These are phyloP conservation scores for Lophiotrema nucula DNA, from an alignment of 495 filamentous ascomycete genomes.

Conservation along the genomic window DNA sequence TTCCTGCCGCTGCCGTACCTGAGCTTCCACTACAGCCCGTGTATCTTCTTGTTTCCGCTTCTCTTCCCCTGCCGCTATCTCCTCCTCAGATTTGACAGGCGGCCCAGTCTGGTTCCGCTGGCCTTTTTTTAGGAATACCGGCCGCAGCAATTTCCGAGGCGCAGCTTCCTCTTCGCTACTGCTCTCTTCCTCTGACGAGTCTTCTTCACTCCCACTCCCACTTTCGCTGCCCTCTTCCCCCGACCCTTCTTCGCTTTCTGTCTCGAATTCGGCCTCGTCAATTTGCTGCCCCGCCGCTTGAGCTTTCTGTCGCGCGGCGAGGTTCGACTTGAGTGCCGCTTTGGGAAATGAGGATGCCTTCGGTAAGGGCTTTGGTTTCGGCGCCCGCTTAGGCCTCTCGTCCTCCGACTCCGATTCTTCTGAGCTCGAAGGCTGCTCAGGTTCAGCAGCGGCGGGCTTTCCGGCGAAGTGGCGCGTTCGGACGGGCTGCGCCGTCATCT, in stretches of 20 bases:
- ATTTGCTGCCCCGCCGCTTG: constrained; percentile 35
- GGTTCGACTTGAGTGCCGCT: constrained; percentile 39
- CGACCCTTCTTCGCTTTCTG: constrained; percentile 34
- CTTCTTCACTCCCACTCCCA: constrained; percentile 49
- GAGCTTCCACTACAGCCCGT: constrained; percentile 80
- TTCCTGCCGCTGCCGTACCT: constrained; percentile 75
- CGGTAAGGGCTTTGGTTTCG: constrained; percentile 53
- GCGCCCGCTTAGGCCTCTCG: constrained; percentile 42
- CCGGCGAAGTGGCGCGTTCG: constrained; percentile 82
- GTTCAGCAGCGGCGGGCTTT: constrained; percentile 66
- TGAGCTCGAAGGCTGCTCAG: constrained; percentile 62
- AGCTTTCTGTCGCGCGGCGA: constrained; percentile 52
- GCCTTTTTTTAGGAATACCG: constrained; percentile 87
- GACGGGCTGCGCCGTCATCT: constrained; percentile 91
- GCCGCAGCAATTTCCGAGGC: constrained; percentile 70
- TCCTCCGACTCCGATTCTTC: constrained; percentile 62
- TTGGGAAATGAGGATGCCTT: constrained; percentile 55
- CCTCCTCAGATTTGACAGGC: constrained; percentile 19
- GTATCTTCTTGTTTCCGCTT: constrained; percentile 47
- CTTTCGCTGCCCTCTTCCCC: constrained; percentile 44
- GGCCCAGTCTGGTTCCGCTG: constrained; percentile 53
- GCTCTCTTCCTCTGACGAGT: constrained; percentile 71
- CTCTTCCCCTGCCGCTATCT: constrained; percentile 29
- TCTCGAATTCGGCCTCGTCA: constrained; percentile 42
- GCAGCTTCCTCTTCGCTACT: constrained; percentile 47